phyloP scores from a whole-genome alignment of 139 green algal species.

The Zygnema circumcarinatum region DNA sequence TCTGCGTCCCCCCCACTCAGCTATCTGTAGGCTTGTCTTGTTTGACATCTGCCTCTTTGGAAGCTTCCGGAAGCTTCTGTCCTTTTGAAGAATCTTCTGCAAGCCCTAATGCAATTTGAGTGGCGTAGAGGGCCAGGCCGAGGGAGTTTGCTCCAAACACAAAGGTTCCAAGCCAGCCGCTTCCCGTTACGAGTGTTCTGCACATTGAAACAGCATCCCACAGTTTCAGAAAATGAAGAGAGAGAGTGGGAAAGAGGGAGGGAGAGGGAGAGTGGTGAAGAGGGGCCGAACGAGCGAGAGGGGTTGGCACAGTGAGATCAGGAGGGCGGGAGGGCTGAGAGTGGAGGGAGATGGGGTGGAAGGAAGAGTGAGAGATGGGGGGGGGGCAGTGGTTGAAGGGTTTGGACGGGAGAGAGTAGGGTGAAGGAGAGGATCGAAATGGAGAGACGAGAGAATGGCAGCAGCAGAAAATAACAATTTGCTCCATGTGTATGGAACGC shows the following conservation, averaged over 20 bases:
- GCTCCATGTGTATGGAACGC: background rate
- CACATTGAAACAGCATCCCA: background rate
- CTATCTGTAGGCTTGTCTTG: too few species aligned
- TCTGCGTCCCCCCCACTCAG: too few species aligned
- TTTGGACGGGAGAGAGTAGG: too few species aligned
- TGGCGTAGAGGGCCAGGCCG: conserved; percentile 36
- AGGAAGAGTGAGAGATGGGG: background rate
- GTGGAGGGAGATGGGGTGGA: background rate
- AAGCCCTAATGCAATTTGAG: conserved; percentile 25
- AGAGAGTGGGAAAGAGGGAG: background rate
- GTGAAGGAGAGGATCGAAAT: background rate
- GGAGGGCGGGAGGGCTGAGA: background rate
- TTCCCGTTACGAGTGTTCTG: conserved; percentile 54
- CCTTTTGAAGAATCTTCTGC: background rate
- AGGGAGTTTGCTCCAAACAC: conserved; percentile 55
- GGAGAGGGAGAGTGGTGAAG: background rate
- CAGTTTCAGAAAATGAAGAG: background rate
- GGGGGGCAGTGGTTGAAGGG: too few species aligned
- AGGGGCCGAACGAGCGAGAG: background rate
- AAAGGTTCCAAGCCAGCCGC: conserved; percentile 43
- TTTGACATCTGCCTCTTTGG: too few species aligned
- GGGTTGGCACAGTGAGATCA: background rate
- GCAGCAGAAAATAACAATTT: background rate
- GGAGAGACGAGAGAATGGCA: background rate
- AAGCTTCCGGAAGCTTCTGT: too few species aligned